Conservation (phyloP, 345 rosid species). For the Hibiscus tridactylites region DNA sequence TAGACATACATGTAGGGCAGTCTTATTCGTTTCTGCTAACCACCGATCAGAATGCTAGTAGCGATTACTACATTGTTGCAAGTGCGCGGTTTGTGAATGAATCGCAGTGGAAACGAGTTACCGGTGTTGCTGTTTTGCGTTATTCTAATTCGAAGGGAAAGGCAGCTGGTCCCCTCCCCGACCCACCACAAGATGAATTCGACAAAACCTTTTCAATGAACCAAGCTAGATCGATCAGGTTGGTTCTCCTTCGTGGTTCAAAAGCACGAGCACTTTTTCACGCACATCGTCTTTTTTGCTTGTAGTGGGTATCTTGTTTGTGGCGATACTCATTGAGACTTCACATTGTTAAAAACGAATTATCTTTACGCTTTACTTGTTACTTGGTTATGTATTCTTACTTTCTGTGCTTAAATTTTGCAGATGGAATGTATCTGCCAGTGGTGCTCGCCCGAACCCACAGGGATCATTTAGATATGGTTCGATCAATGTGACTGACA, state of each 20-base stretch:
- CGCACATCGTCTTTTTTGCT: no score
- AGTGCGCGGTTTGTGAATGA: slow-evolving; percentile 91
- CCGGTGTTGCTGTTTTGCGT: slow-evolving; percentile 87
- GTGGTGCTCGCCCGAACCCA: slow-evolving; percentile 99
- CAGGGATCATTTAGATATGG: slow-evolving; percentile 97
- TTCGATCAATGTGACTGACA: slow-evolving; percentile 90
- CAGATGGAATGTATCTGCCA: slow-evolving; percentile 96
- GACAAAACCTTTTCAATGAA: slow-evolving; percentile 98
- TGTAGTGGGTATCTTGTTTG: no score
- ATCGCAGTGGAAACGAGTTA: slow-evolving; percentile 81
- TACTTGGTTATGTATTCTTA: background rate
- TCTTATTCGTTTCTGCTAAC: slow-evolving; percentile 89
- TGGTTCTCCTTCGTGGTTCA: slow-evolving; percentile 12
- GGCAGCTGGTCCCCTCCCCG: slow-evolving; percentile 87
- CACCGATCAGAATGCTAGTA: slow-evolving; percentile 94
- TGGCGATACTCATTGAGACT: no score
- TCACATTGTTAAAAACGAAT: background rate
- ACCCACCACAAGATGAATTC: slow-evolving; percentile 68
- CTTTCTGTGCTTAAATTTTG: slow-evolving; percentile 22
- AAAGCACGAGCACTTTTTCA: background rate
- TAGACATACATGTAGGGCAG: slow-evolving; percentile 97
- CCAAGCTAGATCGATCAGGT: slow-evolving; percentile 99
- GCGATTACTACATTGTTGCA: slow-evolving; percentile 96
- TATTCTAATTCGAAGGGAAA: slow-evolving; percentile 94
- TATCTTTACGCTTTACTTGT: background rate